phyloP scores from a whole-genome alignment of 1,284 basidiomycete genomes.

The Spongiforma sp. region DNA sequence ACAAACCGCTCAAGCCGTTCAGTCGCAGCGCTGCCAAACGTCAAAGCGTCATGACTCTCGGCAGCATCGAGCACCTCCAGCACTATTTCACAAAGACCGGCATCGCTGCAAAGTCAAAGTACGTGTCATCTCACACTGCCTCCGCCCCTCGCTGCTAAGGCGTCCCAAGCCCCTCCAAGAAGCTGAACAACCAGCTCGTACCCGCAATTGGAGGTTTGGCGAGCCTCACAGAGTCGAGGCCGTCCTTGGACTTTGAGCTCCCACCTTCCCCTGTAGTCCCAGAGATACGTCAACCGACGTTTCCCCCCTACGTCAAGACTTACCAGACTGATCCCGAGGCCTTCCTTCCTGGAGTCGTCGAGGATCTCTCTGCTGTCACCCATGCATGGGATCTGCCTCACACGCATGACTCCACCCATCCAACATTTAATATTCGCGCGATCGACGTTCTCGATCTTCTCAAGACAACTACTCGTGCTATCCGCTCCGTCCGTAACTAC shows the following conservation, averaged over 20 bases:
- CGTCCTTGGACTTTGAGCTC: conserved; percentile 58
- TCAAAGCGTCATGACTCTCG: conserved; percentile 85
- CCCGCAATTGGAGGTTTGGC: conserved; percentile 70
- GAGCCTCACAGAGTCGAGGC: conserved; percentile 43
- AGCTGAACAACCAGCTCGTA: conserved; percentile 64
- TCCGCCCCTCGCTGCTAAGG: conserved; percentile 2
- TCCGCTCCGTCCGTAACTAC: conserved; percentile 83
- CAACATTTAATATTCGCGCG: conserved; percentile 16
- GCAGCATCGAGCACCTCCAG: conserved; percentile 87
- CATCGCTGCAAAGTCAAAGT: conserved; percentile 74
- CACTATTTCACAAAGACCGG: conserved; percentile 89
- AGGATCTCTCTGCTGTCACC: conserved; percentile 68
- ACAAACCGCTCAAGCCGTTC: conserved; percentile 81
- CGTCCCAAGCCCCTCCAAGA: conserved; percentile 53
- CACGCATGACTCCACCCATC: conserved; percentile 10
- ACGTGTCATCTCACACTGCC: conserved; percentile 38
- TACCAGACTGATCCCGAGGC: conserved; percentile 75
- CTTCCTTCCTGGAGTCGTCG: conserved; percentile 70
- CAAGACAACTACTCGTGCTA: conserved; percentile 75
- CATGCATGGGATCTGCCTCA: conserved; percentile 55
- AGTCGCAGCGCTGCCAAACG: conserved; percentile 85
- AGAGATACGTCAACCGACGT: conserved; percentile 45
- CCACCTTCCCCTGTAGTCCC: conserved; percentile 73
- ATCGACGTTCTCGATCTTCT: conserved; percentile 69
- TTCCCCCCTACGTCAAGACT: conserved; percentile 61